Evolutionary conservation across 2,329 filamentous ascomycete genomes (phyloP).

Genomic region (Myriangium duriaei): DNA sequence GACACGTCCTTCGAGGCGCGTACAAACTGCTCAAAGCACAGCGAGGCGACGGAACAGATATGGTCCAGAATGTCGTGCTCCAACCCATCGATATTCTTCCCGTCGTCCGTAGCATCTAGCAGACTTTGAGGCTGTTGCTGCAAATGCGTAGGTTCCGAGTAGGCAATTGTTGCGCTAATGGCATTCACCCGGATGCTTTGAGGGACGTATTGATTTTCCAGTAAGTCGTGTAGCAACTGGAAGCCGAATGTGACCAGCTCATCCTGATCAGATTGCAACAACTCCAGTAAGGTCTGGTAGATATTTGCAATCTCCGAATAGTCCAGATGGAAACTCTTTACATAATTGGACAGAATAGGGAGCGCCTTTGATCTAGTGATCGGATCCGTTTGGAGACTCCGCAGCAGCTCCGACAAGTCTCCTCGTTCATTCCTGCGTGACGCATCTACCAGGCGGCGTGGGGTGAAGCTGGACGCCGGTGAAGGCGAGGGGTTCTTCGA

Average conservation of each 20-base stretch:
- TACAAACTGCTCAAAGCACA: background rate
- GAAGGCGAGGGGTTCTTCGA: background rate
- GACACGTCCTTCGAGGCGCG: background rate
- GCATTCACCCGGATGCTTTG: constrained; percentile 6
- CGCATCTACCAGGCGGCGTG: background rate
- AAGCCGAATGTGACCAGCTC: constrained; percentile 1
- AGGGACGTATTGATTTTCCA: constrained; percentile 2
- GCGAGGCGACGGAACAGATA: background rate
- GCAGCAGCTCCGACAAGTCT: background rate
- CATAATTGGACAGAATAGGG: background rate
- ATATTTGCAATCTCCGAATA: constrained; percentile 2
- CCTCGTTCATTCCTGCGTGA: background rate
- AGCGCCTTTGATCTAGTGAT: background rate
- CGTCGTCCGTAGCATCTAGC: constrained; percentile 4
- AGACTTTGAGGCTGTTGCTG: constrained; percentile 1
- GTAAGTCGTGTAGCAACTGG: constrained; percentile 2
- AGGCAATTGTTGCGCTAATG: background rate
- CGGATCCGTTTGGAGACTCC: background rate
- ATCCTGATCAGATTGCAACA: background rate
- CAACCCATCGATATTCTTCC: constrained; percentile 6
- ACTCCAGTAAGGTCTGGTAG: background rate
- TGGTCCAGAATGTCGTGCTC: constrained; percentile 4
- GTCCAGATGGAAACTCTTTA: background rate
- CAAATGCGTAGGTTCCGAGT: background rate
- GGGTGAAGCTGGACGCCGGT: background rate